Percentiles rank a stretch among this genome's conserved stretches.
Evolutionary conservation across 2,329 filamentous ascomycete genomes (phyloP).

Genomic region (Coleophoma eucalyptorum): DNA sequence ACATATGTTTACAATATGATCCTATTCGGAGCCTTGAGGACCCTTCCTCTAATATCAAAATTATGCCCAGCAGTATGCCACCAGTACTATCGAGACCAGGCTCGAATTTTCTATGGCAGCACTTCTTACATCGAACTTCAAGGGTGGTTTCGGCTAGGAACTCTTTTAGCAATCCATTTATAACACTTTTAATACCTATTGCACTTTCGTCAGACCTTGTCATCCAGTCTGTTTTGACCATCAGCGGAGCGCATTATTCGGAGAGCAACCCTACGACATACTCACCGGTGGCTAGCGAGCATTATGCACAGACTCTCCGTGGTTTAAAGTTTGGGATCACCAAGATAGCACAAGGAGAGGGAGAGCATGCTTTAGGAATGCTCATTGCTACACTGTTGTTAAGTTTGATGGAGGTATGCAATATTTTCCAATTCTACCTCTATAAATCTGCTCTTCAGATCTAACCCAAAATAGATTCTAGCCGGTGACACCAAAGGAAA

Average conservation of each 20-base stretch:
- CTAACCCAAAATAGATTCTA: background rate
- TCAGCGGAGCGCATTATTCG: conserved; percentile 1
- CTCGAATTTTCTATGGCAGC: background rate
- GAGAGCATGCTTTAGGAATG: background rate
- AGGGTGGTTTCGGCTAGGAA: background rate
- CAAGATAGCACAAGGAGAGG: background rate
- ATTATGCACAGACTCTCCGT: background rate
- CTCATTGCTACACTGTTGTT: conserved; percentile 1
- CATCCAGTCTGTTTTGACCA: background rate
- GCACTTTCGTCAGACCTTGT: background rate
- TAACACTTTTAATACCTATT: background rate
- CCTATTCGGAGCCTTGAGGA: too few relatives aligned
- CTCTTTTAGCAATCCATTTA: background rate
- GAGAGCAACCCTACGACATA: background rate
- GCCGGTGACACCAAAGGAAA: background rate
- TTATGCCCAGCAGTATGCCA: too few relatives aligned
- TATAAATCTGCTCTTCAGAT: background rate
- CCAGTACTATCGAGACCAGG: too few relatives aligned
- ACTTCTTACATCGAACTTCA: background rate
- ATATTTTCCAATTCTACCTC: background rate
- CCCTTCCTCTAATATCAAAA: too few relatives aligned
- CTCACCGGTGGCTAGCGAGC: background rate
- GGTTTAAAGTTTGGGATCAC: conserved; percentile 1
- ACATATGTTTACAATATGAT: too few relatives aligned
- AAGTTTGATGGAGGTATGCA: background rate